Evolutionary conservation across 768 basidiomycete species (phyloP), one percentile per base, ranked within the genome.

Genomic region (Tylopilus balloui): DNA sequence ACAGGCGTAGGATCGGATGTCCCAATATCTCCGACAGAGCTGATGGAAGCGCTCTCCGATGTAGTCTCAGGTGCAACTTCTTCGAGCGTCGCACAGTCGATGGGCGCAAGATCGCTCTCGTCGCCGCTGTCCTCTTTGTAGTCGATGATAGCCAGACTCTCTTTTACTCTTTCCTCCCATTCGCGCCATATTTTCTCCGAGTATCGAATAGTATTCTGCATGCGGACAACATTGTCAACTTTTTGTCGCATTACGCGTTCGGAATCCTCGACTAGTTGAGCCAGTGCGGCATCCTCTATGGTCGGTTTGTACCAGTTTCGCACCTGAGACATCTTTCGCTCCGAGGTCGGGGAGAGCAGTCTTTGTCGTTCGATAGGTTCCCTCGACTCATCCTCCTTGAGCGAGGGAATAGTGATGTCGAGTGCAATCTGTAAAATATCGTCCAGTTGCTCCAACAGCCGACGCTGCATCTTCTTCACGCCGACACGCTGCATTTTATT

Each of bases 201-300:
- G 68, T 98, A 98, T 46, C 90, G 78, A 58, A 99, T 93, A 17
- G 93, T 97, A 63, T 95, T 96, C 69, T 95, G 91, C 83, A 99
- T 84, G 32, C 96, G 84, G 54, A 92, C 88, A 42, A 97, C 90
- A 56, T 87, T 92, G 67, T 94, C 93, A 54, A 93, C 80, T 76
- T 99, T 99, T 69, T 90, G 86, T 27, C 90, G 77, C 78, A 94
- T 88, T 42, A 94, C 78, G 29, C 89, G 81, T 57, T 94, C 92
- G 8, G 85, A 86, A 62, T 98, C 94, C 58, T 88, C 81, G 45
- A 88, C 78, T 19, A 99, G 79, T 58, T 92, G 83, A 3, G 79
- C 72, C 45, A 98, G 74, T 0, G 92, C 95, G 3, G 81, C 72
- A 64, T 98, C 96, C 52, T 92, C 89, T 12, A 86, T 88, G 13